A percentile compares a stretch with the other conserved stretches of the same genome.
Evolutionary conservation across 768 basidiomycete species (phyloP).

Genomic region (Lactifluus rugatus): DNA sequence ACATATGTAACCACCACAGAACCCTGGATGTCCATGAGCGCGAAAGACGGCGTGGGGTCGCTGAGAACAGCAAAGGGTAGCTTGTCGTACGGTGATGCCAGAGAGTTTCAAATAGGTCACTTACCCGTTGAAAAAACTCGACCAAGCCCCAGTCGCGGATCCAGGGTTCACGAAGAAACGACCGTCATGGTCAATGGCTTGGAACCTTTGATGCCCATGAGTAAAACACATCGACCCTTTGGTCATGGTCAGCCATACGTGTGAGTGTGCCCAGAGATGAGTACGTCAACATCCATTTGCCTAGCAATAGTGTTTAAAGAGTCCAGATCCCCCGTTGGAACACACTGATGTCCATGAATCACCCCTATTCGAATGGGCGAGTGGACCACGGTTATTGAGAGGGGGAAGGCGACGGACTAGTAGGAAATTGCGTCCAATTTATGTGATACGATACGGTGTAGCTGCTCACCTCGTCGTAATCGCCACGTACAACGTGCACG

Average conservation of each 20-base stretch:
- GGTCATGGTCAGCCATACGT: constrained; percentile 42
- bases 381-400: constrained; percentile 72
- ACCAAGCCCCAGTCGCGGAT: constrained; percentile 92
- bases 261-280: constrained; percentile 91
- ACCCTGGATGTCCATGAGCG: constrained; percentile 96
- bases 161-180: constrained; percentile 96
- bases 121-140: constrained; percentile 60
- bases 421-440: neutral
- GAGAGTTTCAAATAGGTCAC: constrained; percentile 18
- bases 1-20: constrained; percentile 96
- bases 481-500: constrained; percentile 84
- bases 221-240: neutral
- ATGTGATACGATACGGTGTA: neutral
- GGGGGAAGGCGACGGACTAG: constrained; percentile 63
- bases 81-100: neutral
- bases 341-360: constrained; percentile 88
- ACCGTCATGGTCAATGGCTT: constrained; percentile 84
- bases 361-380: constrained; percentile 84
- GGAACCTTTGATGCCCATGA: constrained; percentile 50
- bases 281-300: constrained; percentile 96
- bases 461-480: constrained; percentile 81
- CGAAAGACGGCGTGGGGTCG: constrained; percentile 88
- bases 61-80: constrained; percentile 30
- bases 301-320: constrained; percentile 80
- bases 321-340: constrained; percentile 88